phyloP scores from a whole-genome alignment of 352 stramenopile species.

The Phytophthora kernoviae region DNA sequence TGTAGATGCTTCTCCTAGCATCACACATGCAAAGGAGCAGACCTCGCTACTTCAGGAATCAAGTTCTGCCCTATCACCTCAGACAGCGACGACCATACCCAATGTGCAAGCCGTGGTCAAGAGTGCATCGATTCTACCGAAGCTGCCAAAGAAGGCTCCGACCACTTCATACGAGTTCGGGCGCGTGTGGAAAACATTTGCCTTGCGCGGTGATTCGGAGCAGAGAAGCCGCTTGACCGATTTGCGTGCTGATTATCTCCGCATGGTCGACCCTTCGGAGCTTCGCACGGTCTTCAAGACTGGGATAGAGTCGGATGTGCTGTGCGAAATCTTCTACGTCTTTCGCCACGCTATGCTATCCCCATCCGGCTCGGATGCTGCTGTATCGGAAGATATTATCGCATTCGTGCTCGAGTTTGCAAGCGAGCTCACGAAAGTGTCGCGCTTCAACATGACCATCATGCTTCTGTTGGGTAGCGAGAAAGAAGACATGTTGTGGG shows the following conservation, averaged over 20 bases:
- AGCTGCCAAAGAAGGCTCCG: slow-evolving; percentile 67
- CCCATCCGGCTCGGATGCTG: not conserved
- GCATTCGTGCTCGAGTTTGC: slow-evolving; percentile 47
- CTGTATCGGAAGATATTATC: not conserved
- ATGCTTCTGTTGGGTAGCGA: slow-evolving; percentile 79
- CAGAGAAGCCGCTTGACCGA: slow-evolving; percentile 32
- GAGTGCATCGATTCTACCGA: slow-evolving; percentile 35
- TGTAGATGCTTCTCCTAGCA: not conserved
- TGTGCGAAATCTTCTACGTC: slow-evolving; percentile 70
- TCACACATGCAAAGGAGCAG: slow-evolving; percentile 7
- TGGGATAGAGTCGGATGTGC: slow-evolving; percentile 76
- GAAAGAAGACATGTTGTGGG: slow-evolving; percentile 60
- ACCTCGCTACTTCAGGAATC: slow-evolving; percentile 8
- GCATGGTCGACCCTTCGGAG: slow-evolving; percentile 35
- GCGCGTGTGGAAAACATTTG: slow-evolving; percentile 79
- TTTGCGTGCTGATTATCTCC: slow-evolving; percentile 60
- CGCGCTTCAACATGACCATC: slow-evolving; percentile 78
- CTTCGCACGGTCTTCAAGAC: slow-evolving; percentile 68
- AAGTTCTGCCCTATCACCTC: not conserved
- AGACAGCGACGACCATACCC: not conserved
- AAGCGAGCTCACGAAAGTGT: slow-evolving; percentile 47
- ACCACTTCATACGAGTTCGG: slow-evolving; percentile 80
- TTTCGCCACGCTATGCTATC: slow-evolving; percentile 35
- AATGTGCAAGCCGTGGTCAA: not conserved
- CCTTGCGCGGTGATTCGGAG: slow-evolving; percentile 41